phyloP scores from a whole-genome alignment of 139 green algal genomes.

The Chlorella sp. region DNA sequence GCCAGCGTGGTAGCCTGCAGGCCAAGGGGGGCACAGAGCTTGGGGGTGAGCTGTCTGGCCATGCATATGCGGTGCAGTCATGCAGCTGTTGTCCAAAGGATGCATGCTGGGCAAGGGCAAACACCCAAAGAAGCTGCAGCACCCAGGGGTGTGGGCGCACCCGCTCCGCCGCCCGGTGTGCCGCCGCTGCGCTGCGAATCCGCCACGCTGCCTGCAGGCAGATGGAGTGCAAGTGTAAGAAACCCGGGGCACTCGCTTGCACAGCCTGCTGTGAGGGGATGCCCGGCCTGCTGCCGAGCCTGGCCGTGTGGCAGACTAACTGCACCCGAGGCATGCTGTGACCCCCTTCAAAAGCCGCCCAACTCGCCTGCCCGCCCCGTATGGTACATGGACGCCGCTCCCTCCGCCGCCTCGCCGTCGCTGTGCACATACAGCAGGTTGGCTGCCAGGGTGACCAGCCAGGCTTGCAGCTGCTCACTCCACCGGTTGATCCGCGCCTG shows the following conservation, averaged over 20 bases:
- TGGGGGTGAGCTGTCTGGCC: neutral
- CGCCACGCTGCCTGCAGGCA: neutral
- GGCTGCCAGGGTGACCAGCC: slow-evolving; percentile 43
- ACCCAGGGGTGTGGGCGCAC: neutral
- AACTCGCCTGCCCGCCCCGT: no score
- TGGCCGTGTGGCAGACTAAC: no score
- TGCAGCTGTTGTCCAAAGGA: neutral
- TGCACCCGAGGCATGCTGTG: no score
- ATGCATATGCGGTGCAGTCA: neutral
- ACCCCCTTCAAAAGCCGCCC: no score
- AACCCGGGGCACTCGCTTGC: no score
- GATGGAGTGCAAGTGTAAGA: no score
- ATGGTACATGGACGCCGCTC: neutral
- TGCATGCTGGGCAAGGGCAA: neutral
- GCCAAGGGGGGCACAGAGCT: neutral
- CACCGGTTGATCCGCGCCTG: slow-evolving; percentile 51
- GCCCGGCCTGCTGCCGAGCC: no score
- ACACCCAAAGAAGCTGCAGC: neutral
- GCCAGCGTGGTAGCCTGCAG: neutral
- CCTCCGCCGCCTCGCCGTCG: neutral
- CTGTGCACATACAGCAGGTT: slow-evolving; percentile 50
- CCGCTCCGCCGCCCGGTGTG: neutral
- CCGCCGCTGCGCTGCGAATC: neutral
- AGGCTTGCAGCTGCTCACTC: slow-evolving; percentile 44
- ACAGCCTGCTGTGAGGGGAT: no score